A percentile compares a stretch with the other conserved stretches of the same genome.
phyloP scores from a whole-genome alignment of 2,329 filamentous ascomycete species.

The Botrytis porri region DNA sequence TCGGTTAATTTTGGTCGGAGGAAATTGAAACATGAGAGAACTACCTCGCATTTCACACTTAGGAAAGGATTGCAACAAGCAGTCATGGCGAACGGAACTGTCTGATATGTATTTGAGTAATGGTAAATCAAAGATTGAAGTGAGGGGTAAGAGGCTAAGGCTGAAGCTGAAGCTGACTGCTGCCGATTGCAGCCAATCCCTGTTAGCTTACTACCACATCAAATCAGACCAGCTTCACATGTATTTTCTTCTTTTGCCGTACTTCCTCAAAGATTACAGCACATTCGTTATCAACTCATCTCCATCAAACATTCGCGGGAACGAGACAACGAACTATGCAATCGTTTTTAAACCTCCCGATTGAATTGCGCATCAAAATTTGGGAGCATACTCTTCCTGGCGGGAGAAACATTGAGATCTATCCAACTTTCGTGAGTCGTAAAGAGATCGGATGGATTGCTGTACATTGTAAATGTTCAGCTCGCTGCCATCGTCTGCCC shows the following conservation, averaged over 20 bases:
- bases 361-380: neutral
- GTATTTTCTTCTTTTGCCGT: neutral
- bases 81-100: too few species aligned
- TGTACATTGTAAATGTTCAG: neutral
- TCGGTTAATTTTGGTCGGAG: neutral
- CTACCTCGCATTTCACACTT: too few species aligned
- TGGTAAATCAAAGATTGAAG: neutral
- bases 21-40: neutral
- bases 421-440: neutral
- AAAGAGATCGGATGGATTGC: neutral
- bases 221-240: neutral
- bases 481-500: neutral
- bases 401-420: conserved; percentile 1
- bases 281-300: neutral
- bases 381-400: neutral
- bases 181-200: neutral
- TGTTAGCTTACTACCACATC: neutral
- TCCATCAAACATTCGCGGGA: neutral
- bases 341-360: neutral
- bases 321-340: neutral
- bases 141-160: neutral
- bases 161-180: neutral
- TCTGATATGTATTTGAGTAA: neutral
- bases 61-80: too few species aligned
- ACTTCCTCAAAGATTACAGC: neutral